Conservation (phyloP, 2,329 filamentous ascomycete species). For the Chaetomiaceae sp. region DNA sequence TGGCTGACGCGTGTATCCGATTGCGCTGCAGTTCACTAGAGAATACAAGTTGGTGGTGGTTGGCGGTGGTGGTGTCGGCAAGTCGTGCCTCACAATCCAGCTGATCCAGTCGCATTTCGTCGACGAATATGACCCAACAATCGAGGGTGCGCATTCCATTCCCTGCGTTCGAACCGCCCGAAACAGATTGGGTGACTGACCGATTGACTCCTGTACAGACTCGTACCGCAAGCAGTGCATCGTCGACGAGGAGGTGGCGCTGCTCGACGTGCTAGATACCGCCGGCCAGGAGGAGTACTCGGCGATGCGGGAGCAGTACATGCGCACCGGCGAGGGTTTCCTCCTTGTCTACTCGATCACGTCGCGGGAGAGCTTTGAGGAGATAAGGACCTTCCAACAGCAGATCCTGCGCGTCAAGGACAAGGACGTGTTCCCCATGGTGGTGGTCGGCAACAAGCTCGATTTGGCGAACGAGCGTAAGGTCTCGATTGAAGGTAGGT, state of each 20-base stretch:
- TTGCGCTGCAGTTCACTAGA: slow-evolving; percentile 63
- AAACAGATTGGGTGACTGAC: neutral
- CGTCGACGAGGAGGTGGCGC: slow-evolving; percentile 95
- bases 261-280: slow-evolving; percentile 96
- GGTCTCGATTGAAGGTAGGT: slow-evolving; percentile 84
- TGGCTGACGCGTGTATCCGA: slow-evolving; percentile 15
- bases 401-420: slow-evolving; percentile 98
- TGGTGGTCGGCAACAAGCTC: slow-evolving; percentile 98
- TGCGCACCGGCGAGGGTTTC: slow-evolving; percentile 98
- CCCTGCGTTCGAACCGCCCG: too few species aligned
- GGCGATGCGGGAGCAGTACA: slow-evolving; percentile 99
- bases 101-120: slow-evolving; percentile 95
- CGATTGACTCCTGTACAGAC: slow-evolving; percentile 51
- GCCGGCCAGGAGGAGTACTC: slow-evolving; percentile 99
- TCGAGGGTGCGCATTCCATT: slow-evolving; percentile 68
- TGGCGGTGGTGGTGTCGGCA: slow-evolving; percentile 96
- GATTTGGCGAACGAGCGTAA: slow-evolving; percentile 92
- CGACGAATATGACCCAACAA: slow-evolving; percentile 98
- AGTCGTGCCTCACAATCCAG: slow-evolving; percentile 98
- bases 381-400: slow-evolving; percentile 98
- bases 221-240: slow-evolving; percentile 99
- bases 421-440: slow-evolving; percentile 99
- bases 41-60: slow-evolving; percentile 97
- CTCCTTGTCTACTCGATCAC: slow-evolving; percentile 97
- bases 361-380: slow-evolving; percentile 93